Percentiles rank a stretch among this genome's conserved stretches.
phyloP scores from a whole-genome alignment of 805 yeast species.

The Wickerhamomyces subpelliculosus region DNA sequence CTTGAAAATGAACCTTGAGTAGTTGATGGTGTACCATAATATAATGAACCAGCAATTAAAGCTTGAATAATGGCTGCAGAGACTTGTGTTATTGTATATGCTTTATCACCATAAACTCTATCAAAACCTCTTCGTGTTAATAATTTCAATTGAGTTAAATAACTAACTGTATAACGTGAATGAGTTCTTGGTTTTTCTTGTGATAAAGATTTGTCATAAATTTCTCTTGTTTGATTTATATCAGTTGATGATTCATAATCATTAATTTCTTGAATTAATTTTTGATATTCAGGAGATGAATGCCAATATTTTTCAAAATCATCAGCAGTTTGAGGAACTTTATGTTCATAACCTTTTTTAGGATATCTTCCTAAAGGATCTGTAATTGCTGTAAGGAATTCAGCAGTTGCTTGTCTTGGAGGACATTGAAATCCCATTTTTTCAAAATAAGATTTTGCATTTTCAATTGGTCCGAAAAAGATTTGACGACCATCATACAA shows the following conservation, averaged over 20 bases:
- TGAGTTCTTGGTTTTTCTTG: constrained; percentile 20
- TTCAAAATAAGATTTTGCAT: constrained; percentile 52
- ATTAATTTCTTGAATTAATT: constrained; percentile 39
- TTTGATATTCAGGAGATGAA: constrained; percentile 37
- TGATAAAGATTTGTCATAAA: constrained; percentile 21
- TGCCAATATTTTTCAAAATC: constrained; percentile 69
- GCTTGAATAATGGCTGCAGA: constrained; percentile 40
- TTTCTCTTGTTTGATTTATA: constrained; percentile 25
- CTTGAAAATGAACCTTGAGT: constrained; percentile 56
- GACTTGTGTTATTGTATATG: constrained; percentile 29
- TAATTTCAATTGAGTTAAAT: constrained; percentile 39
- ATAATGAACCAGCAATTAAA: constrained; percentile 59
- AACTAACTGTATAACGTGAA: constrained; percentile 19
- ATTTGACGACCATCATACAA: constrained; percentile 57
- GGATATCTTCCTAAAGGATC: constrained; percentile 56
- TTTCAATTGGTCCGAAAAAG: constrained; percentile 49
- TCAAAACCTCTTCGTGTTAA: constrained; percentile 44
- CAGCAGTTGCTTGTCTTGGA: constrained; percentile 62
- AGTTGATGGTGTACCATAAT: constrained; percentile 39
- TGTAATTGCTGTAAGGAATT: constrained; percentile 62
- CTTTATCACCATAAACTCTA: constrained; percentile 49
- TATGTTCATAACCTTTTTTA: constrained; percentile 38
- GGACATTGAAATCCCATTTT: constrained; percentile 62
- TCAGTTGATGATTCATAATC: constrained; percentile 25
- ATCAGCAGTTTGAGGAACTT: constrained; percentile 53